phyloP scores from a whole-genome alignment of 2,329 filamentous ascomycete species.

The Paecilomyces formosus region DNA sequence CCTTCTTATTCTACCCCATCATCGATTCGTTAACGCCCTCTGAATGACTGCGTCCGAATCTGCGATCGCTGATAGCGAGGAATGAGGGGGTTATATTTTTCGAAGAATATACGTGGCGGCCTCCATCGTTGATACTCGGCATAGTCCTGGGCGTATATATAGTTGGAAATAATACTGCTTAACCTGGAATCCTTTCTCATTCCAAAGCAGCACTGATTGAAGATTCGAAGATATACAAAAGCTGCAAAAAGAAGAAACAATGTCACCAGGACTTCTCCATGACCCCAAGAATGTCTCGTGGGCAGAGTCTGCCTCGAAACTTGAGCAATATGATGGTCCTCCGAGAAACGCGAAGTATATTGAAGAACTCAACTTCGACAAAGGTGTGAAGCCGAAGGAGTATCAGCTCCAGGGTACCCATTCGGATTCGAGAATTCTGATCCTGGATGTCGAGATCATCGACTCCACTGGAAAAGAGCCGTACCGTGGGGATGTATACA shows the following conservation, averaged over 20 bases:
- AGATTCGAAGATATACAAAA: neutral
- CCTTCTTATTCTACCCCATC: neutral
- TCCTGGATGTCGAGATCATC: slow-evolving; percentile 33
- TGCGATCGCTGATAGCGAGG: neutral
- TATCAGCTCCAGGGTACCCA: slow-evolving; percentile 19
- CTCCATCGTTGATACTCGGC: neutral
- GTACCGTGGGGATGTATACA: slow-evolving; percentile 33
- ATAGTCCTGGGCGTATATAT: neutral
- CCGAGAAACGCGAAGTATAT: slow-evolving; percentile 18
- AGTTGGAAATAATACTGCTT: neutral
- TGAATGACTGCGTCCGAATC: neutral
- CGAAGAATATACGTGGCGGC: neutral
- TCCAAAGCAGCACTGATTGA: neutral
- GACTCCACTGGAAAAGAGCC: slow-evolving; percentile 32
- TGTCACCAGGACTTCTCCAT: neutral
- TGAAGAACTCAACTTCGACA: slow-evolving; percentile 23
- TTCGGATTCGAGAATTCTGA: slow-evolving; percentile 18
- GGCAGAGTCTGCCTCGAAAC: neutral
- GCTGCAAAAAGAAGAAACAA: neutral
- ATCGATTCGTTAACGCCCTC: neutral
- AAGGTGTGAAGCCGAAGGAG: slow-evolving; percentile 22
- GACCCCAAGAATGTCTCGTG: neutral
- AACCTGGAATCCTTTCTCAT: neutral
- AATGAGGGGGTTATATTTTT: neutral
- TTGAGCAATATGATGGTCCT: slow-evolving; percentile 13